A percentile compares a stretch with the other conserved stretches of the same genome.
Evolutionary conservation across 148 eudicot genomes (phyloP).

Genomic region (Camellia lanceoleosa): DNA sequence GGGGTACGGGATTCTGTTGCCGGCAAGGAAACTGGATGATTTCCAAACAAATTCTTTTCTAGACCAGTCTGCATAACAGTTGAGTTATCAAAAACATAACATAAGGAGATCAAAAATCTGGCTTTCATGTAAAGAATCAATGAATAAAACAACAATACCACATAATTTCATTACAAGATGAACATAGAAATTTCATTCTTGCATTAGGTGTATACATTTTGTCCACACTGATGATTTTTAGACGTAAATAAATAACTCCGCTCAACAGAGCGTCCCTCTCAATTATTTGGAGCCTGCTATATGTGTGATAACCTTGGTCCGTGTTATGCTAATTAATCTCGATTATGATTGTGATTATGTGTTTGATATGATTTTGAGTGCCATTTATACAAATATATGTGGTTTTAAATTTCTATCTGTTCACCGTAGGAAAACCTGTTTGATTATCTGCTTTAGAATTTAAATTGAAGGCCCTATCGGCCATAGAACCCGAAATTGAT

Average conservation of each 20-base stretch:
- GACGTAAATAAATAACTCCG: background rate
- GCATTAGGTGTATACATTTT: background rate
- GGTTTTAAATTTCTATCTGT: too few species aligned
- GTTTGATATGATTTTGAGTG: too few species aligned
- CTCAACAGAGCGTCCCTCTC: background rate
- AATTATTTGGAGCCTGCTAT: background rate
- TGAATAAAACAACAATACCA: constrained; percentile 1
- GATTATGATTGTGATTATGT: too few species aligned
- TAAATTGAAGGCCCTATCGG: too few species aligned
- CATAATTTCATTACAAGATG: background rate
- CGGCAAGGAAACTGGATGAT: constrained; percentile 61
- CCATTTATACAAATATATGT: too few species aligned
- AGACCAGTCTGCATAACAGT: constrained; percentile 71
- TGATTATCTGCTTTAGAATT: too few species aligned
- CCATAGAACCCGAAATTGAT: too few species aligned
- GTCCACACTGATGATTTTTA: background rate
- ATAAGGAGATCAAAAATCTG: background rate
- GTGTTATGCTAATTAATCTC: too few species aligned
- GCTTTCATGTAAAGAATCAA: background rate
- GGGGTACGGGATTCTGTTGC: constrained; percentile 50
- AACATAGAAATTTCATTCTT: background rate
- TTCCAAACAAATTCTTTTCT: constrained; percentile 86
- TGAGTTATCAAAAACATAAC: background rate
- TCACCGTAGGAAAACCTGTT: too few species aligned
- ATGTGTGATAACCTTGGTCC: too few species aligned